Conservation (phyloP, 192 early-diverging fungal species). For the Ambispora gerdemannii region DNA sequence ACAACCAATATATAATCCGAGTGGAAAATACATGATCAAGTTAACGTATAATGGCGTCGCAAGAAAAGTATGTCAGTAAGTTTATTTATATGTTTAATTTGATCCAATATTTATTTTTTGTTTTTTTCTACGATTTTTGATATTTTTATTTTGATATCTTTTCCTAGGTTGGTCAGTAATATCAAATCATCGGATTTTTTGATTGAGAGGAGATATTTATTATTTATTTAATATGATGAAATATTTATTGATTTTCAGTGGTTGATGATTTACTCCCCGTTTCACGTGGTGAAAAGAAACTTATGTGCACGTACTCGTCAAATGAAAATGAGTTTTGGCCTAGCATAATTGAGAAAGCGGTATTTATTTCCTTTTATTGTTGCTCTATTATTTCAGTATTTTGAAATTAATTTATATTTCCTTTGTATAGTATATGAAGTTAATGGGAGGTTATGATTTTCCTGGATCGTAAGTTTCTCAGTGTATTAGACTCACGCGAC, state of each 20-base stretch:
- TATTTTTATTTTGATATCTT: slow-evolving; percentile 18
- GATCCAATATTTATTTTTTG: not conserved
- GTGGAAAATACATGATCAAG: slow-evolving; percentile 86
- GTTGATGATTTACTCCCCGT: slow-evolving; percentile 88
- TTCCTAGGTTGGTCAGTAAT: slow-evolving; percentile 27
- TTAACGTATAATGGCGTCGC: slow-evolving; percentile 83
- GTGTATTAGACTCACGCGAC: no score
- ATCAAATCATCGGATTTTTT: no score
- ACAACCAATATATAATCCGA: slow-evolving; percentile 76
- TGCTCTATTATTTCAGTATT: slow-evolving; percentile 7
- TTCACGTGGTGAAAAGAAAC: slow-evolving; percentile 57
- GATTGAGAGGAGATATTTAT: no score
- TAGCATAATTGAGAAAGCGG: slow-evolving; percentile 89
- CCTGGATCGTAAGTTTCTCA: slow-evolving; percentile 76
- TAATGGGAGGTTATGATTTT: slow-evolving; percentile 95
- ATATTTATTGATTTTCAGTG: slow-evolving; percentile 48
- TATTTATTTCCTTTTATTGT: slow-evolving; percentile 28
- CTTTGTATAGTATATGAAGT: slow-evolving; percentile 72
- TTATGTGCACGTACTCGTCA: slow-evolving; percentile 87
- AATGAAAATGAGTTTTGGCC: slow-evolving; percentile 75
- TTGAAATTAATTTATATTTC: not conserved
- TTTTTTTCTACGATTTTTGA: not conserved
- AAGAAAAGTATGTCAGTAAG: slow-evolving; percentile 58
- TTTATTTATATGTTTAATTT: not conserved
- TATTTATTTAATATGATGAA: no score